These are phyloP conservation scores for Talaromyces sp. DNA, from an alignment of 2,329 filamentous ascomycete genomes.

Conservation along the genomic window DNA sequence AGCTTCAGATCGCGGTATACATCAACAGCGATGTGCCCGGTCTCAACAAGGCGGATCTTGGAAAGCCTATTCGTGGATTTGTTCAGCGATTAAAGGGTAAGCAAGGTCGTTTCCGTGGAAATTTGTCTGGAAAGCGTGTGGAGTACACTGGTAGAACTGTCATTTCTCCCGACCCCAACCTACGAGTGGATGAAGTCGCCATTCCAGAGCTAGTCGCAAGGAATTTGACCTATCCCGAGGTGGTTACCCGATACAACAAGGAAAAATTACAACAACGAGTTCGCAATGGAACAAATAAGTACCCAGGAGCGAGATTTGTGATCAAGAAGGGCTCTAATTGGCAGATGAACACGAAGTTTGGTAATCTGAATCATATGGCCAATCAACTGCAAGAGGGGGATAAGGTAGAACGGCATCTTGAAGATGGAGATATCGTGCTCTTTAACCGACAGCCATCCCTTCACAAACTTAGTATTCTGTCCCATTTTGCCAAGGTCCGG, in stretches of 20 bases:
- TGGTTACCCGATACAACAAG: conserved; percentile 97
- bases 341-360: conserved; percentile 76
- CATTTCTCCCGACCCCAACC: conserved; percentile 94
- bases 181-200: conserved; percentile 91
- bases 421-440: conserved; percentile 96
- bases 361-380: conserved; percentile 64
- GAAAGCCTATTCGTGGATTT: conserved; percentile 88
- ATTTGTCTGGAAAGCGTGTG: conserved; percentile 95
- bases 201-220: conserved; percentile 90
- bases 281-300: conserved; percentile 89
- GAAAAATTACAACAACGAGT: conserved; percentile 86
- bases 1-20: conserved; percentile 94
- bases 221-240: conserved; percentile 93
- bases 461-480: conserved; percentile 98
- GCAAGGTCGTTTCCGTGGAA: conserved; percentile 94
- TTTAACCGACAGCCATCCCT: conserved; percentile 99
- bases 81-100: conserved; percentile 96
- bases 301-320: conserved; percentile 87
- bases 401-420: conserved; percentile 97
- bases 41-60: conserved; percentile 82
- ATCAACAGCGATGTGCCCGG: conserved; percentile 96
- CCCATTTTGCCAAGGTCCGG: conserved; percentile 87
- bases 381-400: conserved; percentile 87
- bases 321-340: conserved; percentile 68
- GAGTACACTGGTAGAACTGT: conserved; percentile 97